phyloP scores from a whole-genome alignment of 23 red algal genomes.

The Chondrus crispus region DNA sequence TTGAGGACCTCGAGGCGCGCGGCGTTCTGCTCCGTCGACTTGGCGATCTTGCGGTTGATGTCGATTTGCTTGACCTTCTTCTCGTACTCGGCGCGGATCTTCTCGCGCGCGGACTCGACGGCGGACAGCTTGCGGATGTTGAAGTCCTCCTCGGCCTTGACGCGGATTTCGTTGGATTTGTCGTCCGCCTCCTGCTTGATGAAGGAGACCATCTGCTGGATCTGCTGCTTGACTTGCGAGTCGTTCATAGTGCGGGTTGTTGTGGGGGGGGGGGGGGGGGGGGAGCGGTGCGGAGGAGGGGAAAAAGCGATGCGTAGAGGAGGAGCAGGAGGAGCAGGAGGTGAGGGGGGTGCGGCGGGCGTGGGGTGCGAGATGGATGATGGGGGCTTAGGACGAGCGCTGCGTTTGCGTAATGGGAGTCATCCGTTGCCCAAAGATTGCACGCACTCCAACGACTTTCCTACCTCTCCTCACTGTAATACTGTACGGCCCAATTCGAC shows the following conservation, averaged over 20 bases:
- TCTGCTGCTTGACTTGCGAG: slow-evolving; percentile 95
- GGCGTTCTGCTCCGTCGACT: slow-evolving; percentile 87
- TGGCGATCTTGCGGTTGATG: slow-evolving; percentile 86
- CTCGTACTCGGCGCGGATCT: slow-evolving; percentile 96
- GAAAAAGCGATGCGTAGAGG: no score
- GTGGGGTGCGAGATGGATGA: no score
- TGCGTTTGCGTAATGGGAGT: no score
- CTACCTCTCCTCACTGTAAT: no score
- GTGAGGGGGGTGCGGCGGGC: no score
- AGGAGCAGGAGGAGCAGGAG: no score
- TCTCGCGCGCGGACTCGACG: slow-evolving; percentile 84
- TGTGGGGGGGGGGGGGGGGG: not conserved
- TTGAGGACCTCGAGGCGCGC: slow-evolving; percentile 85
- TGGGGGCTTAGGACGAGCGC: no score
- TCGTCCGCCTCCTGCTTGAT: slow-evolving; percentile 98
- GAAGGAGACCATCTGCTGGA: slow-evolving; percentile 99
- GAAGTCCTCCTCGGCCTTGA: slow-evolving; percentile 99
- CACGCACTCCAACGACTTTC: no score
- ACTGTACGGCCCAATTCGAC: no score
- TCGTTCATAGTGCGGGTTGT: slow-evolving; percentile 78
- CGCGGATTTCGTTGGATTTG: slow-evolving; percentile 91
- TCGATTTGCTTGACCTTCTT: slow-evolving; percentile 92
- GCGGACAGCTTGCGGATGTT: slow-evolving; percentile 94
- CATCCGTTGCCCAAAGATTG: no score
- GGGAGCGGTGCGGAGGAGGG: not conserved